Evolutionary conservation across 768 basidiomycete genomes (phyloP).

Genomic region (Coprinopsis cinerea): DNA sequence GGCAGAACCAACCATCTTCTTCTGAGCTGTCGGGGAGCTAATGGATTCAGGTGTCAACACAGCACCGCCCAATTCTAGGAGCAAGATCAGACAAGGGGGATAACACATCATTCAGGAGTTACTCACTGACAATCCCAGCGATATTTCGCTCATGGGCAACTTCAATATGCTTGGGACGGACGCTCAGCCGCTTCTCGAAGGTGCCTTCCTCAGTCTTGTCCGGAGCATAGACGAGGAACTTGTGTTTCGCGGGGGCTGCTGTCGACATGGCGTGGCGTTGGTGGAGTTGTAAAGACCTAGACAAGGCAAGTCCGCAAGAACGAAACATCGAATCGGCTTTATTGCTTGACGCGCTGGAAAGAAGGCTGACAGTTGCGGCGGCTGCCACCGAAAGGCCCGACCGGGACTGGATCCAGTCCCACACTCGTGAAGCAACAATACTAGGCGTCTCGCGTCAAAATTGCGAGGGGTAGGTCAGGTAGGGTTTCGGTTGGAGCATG

Average conservation of each 20-base stretch:
- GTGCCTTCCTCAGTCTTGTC: slow-evolving; percentile 58
- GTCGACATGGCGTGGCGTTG: slow-evolving; percentile 7
- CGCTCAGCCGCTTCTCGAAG: slow-evolving; percentile 49
- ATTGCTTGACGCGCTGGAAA: not conserved
- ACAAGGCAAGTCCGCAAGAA: not conserved
- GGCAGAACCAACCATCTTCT: slow-evolving; percentile 57
- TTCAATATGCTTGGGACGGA: slow-evolving; percentile 48
- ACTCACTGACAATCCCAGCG: slow-evolving; percentile 48
- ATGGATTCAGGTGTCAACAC: slow-evolving; percentile 55
- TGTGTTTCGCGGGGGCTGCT: slow-evolving; percentile 16
- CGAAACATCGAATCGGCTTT: slow-evolving; percentile 3
- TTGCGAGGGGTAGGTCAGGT: too few relatives aligned
- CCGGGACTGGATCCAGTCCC: too few relatives aligned
- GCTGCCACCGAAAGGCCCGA: not conserved
- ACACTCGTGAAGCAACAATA: too few relatives aligned
- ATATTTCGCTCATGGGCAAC: slow-evolving; percentile 34
- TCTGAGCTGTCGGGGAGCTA: slow-evolving; percentile 35
- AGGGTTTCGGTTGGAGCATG: too few relatives aligned
- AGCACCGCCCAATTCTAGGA: slow-evolving; percentile 51
- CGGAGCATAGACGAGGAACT: slow-evolving; percentile 55
- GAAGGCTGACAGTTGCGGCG: not conserved
- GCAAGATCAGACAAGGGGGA: not conserved
- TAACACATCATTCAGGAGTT: not conserved
- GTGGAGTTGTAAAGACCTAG: not conserved
- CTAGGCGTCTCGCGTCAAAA: too few relatives aligned